Evolutionary conservation across 768 basidiomycete genomes (phyloP).

Genomic region (Mycena filopes): DNA sequence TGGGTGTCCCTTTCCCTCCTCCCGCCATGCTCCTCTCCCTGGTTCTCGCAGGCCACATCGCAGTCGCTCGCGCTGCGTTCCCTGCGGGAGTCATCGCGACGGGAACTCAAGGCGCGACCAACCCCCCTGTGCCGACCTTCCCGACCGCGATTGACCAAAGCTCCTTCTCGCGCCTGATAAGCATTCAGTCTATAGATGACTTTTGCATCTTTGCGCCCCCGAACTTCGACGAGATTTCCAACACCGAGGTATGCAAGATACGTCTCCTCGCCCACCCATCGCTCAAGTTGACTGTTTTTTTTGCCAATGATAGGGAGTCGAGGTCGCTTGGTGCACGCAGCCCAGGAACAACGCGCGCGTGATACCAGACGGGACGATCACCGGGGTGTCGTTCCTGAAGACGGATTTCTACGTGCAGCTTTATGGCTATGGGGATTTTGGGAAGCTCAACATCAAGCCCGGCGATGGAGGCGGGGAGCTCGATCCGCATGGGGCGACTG

Average conservation of each 20-base stretch:
- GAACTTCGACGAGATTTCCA: conserved; percentile 2
- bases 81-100: conserved; percentile 15
- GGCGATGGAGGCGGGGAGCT: conserved; percentile 57
- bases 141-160: conserved; percentile 18
- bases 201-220: conserved; percentile 25
- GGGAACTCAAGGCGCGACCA: conserved; percentile 14
- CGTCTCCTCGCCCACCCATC: too few relatives aligned
- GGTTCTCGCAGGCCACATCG: not conserved
- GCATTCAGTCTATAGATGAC: conserved; percentile 22
- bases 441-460: conserved; percentile 49
- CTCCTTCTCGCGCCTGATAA: conserved; percentile 13
- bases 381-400: conserved; percentile 14
- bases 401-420: conserved; percentile 53
- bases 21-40: not conserved
- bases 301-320: conserved; percentile 6
- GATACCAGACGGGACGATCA: conserved; percentile 13
- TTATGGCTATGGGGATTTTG: conserved; percentile 55
- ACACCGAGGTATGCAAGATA: conserved; percentile 13
- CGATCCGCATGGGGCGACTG: conserved; percentile 54
- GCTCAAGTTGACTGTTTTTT: too few relatives aligned
- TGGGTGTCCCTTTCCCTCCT: too few relatives aligned
- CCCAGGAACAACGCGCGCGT: conserved; percentile 22
- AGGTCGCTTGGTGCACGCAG: conserved; percentile 23
- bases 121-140: conserved; percentile 14
- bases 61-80: not conserved